phyloP scores from a whole-genome alignment of 768 basidiomycete genomes.

The Russula sp. region DNA sequence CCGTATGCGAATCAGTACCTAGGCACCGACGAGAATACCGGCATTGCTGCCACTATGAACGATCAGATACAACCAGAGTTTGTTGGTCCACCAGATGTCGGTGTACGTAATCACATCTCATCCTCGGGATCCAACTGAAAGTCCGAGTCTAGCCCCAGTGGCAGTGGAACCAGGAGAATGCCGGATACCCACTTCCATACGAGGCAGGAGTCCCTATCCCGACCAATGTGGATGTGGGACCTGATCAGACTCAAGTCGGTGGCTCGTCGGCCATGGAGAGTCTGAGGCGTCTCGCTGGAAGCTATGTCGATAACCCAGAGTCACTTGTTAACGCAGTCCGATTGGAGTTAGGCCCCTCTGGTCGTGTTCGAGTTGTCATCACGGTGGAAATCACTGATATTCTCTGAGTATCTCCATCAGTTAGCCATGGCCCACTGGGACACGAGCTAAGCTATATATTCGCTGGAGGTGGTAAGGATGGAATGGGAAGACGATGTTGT shows the following conservation, averaged over 20 bases:
- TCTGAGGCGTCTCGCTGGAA: neutral
- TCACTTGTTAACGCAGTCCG: neutral
- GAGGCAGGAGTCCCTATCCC: neutral
- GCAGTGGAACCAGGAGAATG: neutral
- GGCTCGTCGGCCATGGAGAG: neutral
- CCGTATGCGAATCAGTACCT: neutral
- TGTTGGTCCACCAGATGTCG: neutral
- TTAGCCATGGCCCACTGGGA: neutral
- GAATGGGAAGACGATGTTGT: no score
- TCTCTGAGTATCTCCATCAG: neutral
- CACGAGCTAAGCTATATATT: no score
- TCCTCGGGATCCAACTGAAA: neutral
- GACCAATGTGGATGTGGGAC: no score
- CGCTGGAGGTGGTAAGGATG: no score
- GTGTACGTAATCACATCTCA: neutral
- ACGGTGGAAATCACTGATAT: neutral
- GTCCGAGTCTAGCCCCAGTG: neutral
- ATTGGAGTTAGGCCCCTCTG: neutral
- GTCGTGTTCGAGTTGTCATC: neutral
- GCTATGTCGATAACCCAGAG: conserved; percentile 1
- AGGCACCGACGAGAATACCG: neutral
- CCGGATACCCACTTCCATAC: neutral
- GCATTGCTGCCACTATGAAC: neutral
- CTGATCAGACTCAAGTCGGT: neutral
- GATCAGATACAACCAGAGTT: neutral